Base-by-base conservation (phyloP, 768 basidiomycete species). In the Agaricus subrufescens region DNA sequence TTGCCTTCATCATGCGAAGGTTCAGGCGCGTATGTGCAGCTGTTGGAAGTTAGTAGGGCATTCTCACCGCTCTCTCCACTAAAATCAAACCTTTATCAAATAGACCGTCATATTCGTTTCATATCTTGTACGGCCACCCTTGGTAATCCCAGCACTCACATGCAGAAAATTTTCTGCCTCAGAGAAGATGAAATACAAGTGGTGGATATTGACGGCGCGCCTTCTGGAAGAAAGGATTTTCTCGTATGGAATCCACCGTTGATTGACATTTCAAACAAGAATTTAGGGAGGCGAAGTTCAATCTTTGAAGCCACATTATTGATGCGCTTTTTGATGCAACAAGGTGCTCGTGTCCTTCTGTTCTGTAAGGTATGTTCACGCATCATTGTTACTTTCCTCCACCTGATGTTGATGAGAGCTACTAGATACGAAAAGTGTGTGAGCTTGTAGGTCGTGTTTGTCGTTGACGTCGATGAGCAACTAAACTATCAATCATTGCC, bases 71-170 rank as follows among this genome's bases (percentile, higher is more conserved):
- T 47, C 34, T 31, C 29, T 56, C 15, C n/a, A 25, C 30, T 31
- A 46, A 25, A 19, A 25, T 27, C 29, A 12, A 3, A n/a, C 15
- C 4, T 19, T 25, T 26, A 15, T 12, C 25, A 26, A 29, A 25
- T 27, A 89, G 90, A 91, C 63, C 68, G 69, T 47, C 72, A 70
- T 0, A 65, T 79, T 2, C 78, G 73, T 15, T 93, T 91, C 63
- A 81, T 95, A 5, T 93, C 91, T 11, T 95, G 93, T 65, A 93
- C 89, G 58, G 93, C 93, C 37, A 96, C 93, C 0, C 86, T 96
- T 44, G 74, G 84, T 4, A 87, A 91, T 58, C 91, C 93, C 5
- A 69, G 71, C 38, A 69, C 79, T 52, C 89, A 94, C 61, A 94
- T 95, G 91, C 75, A 73, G 57, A 79, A 76, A 37, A 79, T 96